Evolutionary conservation across 192 early-diverging fungal genomes (phyloP).

Genomic region (Funneliformis mosseae): DNA sequence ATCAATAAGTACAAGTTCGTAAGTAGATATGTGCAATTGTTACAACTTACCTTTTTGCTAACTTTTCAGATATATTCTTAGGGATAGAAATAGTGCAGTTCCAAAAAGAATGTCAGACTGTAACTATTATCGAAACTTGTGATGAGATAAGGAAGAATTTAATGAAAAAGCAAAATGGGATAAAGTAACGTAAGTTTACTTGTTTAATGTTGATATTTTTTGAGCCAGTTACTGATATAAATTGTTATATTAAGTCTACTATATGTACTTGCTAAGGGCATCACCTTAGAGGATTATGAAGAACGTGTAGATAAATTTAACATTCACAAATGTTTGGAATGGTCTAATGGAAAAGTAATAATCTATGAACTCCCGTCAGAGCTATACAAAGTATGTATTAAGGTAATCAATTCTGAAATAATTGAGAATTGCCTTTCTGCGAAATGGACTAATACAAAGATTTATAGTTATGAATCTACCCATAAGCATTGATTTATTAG

Average conservation of each 20-base stretch:
- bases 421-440: not conserved
- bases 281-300: constrained; percentile 23
- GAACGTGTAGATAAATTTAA: not conserved
- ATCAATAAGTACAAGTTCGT: no score
- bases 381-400: constrained; percentile 12
- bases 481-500: constrained; percentile 23
- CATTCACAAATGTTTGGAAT: constrained; percentile 15
- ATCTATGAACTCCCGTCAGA: constrained; percentile 22
- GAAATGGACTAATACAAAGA: constrained; percentile 1
- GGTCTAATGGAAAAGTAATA: not conserved
- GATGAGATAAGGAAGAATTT: constrained; percentile 15
- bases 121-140: constrained; percentile 19
- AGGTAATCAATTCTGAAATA: not conserved
- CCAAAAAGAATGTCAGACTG: constrained; percentile 13
- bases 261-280: constrained; percentile 21
- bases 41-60: no score
- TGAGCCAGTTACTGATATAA: no score
- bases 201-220: not conserved
- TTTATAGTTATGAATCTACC: constrained; percentile 2
- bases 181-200: constrained; percentile 25
- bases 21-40: no score
- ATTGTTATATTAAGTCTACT: not conserved
- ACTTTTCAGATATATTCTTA: constrained; percentile 13
- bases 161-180: constrained; percentile 22
- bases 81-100: constrained; percentile 6